Conservation (phyloP, 2,329 filamentous ascomycete genomes). For the Cladobotryum protrusum region DNA sequence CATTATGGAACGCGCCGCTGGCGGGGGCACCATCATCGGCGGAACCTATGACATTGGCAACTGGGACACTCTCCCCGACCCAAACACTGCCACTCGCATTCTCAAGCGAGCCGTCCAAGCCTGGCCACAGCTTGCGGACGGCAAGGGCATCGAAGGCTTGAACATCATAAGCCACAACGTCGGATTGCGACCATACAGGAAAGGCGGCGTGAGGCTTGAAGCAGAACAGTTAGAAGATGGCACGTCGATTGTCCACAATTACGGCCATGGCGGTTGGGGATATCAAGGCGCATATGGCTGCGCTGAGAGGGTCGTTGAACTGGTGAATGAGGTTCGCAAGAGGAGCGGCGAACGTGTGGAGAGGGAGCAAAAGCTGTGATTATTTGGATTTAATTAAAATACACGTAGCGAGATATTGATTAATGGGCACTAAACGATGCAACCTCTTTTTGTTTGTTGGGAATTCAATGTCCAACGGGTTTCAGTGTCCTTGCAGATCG, state of each 20-base stretch:
- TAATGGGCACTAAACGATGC: too few species aligned
- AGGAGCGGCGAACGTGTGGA: conserved; percentile 23
- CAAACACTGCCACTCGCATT: conserved; percentile 72
- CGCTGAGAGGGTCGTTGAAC: conserved; percentile 56
- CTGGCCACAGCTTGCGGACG: conserved; percentile 56
- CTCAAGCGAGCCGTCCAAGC: conserved; percentile 69
- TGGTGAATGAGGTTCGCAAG: conserved; percentile 56
- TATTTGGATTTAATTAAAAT: neutral
- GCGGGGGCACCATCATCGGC: conserved; percentile 81
- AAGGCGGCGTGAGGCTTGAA: conserved; percentile 70
- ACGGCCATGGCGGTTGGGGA: conserved; percentile 74
- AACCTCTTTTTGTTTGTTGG: neutral
- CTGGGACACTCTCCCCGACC: conserved; percentile 75
- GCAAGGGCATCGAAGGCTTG: conserved; percentile 65
- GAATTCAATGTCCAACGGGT: neutral
- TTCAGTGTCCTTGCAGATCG: too few species aligned
- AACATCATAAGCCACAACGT: conserved; percentile 76
- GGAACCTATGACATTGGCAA: conserved; percentile 74
- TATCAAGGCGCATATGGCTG: conserved; percentile 67
- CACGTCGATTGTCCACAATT: conserved; percentile 69
- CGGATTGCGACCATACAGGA: conserved; percentile 69
- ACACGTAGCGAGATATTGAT: neutral
- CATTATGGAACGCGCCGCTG: conserved; percentile 71
- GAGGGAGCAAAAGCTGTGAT: conserved; percentile 24
- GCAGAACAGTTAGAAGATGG: conserved; percentile 45